A percentile compares a stretch with the other conserved stretches of the same genome.
These are phyloP conservation scores for Ceratocystis cacaofunesta DNA, from an alignment of 2,329 filamentous ascomycete species.

Conservation along the genomic window DNA sequence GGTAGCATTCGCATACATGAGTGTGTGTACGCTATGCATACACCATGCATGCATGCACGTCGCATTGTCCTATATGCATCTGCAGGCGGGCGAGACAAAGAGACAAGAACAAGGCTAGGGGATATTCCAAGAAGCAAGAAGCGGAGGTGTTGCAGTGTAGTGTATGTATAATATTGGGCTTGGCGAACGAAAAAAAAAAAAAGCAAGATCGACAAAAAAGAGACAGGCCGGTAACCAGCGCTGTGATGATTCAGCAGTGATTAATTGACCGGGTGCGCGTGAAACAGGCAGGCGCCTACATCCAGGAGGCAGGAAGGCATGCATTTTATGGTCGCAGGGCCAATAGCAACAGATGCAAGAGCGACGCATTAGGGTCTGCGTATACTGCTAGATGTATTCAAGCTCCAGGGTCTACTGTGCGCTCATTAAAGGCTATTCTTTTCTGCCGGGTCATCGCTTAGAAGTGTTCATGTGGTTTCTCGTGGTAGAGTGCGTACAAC, in stretches of 20 bases:
- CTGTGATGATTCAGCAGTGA: not conserved
- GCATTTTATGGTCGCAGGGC: no score
- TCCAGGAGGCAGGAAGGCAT: no score
- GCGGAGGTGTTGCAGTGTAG: not conserved
- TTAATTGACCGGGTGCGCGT: not conserved
- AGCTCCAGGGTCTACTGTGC: no score
- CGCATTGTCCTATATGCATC: not conserved
- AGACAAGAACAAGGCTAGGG: not conserved
- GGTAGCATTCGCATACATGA: not conserved
- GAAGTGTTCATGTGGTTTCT: no score
- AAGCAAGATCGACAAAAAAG: not conserved
- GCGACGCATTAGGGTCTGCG: no score
- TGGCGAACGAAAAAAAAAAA: not conserved
- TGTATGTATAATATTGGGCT: not conserved
- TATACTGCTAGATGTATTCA: no score
- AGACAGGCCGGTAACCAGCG: not conserved
- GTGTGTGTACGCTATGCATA: not conserved
- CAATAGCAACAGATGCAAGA: no score
- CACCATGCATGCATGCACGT: not conserved
- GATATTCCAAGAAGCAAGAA: not conserved
- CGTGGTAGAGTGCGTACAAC: not conserved
- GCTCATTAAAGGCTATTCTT: not conserved
- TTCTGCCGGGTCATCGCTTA: not conserved
- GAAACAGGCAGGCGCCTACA: not conserved
- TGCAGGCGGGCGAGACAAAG: not conserved